phyloP scores from a whole-genome alignment of 805 yeast genomes.

The Metschnikowia kofuensis region DNA sequence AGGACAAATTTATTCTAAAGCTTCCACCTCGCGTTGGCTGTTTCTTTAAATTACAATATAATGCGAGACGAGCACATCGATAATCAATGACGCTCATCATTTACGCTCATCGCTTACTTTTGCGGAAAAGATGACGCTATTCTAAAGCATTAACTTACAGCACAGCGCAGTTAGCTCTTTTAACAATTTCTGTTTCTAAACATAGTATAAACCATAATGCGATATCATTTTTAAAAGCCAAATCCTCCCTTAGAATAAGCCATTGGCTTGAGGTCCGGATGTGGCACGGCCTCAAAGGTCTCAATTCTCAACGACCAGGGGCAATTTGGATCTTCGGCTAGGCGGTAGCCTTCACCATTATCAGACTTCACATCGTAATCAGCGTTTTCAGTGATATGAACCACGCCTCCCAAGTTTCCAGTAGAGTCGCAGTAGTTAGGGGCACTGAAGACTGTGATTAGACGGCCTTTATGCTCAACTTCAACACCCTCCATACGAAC shows the following conservation, averaged over 20 bases:
- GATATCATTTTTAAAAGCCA: constrained; percentile 27
- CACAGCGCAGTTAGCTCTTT: background rate
- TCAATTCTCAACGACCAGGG: constrained; percentile 50
- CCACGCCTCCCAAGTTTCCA: constrained; percentile 87
- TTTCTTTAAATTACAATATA: no score
- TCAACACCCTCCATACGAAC: constrained; percentile 91
- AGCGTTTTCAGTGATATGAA: constrained; percentile 57
- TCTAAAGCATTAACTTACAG: background rate
- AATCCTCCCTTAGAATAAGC: constrained; percentile 61
- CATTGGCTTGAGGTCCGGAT: constrained; percentile 93
- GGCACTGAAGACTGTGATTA: constrained; percentile 95
- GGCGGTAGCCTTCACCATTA: constrained; percentile 41
- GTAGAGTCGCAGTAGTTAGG: constrained; percentile 95
- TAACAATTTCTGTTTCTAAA: background rate
- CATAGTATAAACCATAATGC: background rate
- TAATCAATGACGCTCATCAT: no score
- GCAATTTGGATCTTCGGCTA: constrained; percentile 35
- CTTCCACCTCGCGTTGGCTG: no score
- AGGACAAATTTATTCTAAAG: no score
- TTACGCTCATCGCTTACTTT: no score
- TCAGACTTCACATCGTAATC: constrained; percentile 45
- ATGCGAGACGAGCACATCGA: no score
- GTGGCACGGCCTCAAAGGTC: constrained; percentile 78
- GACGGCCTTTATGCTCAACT: constrained; percentile 78
- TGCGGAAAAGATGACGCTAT: no score